A percentile compares a stretch with the other conserved stretches of the same genome.
Conservation (phyloP, 345 rosid species). For the Salix viminalis region DNA sequence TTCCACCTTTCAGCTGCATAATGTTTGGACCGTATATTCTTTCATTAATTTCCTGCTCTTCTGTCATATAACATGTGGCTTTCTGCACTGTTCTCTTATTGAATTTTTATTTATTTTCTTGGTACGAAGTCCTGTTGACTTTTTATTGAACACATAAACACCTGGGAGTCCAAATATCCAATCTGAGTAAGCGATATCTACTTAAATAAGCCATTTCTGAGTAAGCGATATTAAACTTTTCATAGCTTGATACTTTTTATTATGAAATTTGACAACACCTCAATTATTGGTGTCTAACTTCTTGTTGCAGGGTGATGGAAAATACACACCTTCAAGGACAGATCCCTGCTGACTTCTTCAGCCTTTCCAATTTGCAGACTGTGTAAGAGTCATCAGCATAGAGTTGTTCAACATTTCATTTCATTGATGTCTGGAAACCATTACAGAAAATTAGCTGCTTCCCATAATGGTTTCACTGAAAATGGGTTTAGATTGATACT, state of each 20-base stretch:
- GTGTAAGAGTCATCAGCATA: conserved; percentile 46
- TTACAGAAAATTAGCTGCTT: neutral
- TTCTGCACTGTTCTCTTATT: neutral
- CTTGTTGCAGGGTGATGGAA: conserved; percentile 58
- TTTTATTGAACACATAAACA: neutral
- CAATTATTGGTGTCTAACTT: neutral
- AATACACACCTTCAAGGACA: conserved; percentile 40
- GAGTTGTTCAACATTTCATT: neutral
- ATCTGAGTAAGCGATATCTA: neutral
- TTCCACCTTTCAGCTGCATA: neutral
- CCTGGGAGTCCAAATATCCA: neutral
- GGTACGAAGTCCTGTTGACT: neutral
- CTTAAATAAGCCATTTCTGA: neutral
- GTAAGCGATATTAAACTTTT: neutral
- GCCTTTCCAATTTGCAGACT: conserved; percentile 51
- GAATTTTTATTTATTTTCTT: neutral
- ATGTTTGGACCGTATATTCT: neutral
- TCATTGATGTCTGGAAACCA: neutral
- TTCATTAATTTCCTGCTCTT: neutral
- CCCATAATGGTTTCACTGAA: neutral
- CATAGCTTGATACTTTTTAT: neutral
- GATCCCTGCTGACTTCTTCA: conserved; percentile 54
- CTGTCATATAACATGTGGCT: neutral
- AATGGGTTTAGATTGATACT: neutral
- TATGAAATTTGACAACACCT: neutral